Base-by-base conservation (phyloP, 257 asterid species). In the Ilex aquifolium region DNA sequence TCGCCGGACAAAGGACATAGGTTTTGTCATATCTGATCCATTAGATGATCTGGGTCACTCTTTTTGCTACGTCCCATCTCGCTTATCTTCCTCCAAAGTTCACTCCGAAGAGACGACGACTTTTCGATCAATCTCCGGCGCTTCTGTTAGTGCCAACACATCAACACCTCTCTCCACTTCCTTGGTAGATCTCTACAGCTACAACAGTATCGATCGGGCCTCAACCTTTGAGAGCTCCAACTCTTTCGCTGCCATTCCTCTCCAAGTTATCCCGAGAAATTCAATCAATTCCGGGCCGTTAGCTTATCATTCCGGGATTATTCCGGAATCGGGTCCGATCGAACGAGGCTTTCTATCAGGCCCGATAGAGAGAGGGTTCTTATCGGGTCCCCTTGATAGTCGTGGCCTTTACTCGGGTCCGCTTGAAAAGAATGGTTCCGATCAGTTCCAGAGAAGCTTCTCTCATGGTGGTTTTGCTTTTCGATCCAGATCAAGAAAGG, bases 21-120 rank as follows among this genome's bases (percentile, higher is more conserved):
- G 78, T 0, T 68, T 74, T 60, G 81, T 82, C 64, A 75, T 79
- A 2, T 81, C 95, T 10, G 94, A 88, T 77, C 94, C 95, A 0
- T 55, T 84, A 14, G 98, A 91, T 60, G 98, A 88, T 69, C 74
- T 91, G 71, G 98, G 98, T n/a, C 98, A 91, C 66, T 88, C 96
- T 10, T 91, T 91, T 69, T 86, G 90, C 75, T 91, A 91, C 72
- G 77, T 88, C 27, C 83, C 62, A 74, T 32, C 80, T 27, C 78
- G 80, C 5, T 67, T 77, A 0, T 74, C 95, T 1, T 77, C 90
- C 16, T 82, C 95, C 10, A 85, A 85, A 66, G 86, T 90, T 64
- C 78, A 85, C 66, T 80, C 90, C 1, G 89, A 86, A 59, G 83
- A 74, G 1, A 74, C 95, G 65, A 79, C 96, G 57, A 72, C 88